These are phyloP conservation scores for Myxozyma sirexii DNA, from an alignment of 805 yeast species.

Conservation along the genomic window DNA sequence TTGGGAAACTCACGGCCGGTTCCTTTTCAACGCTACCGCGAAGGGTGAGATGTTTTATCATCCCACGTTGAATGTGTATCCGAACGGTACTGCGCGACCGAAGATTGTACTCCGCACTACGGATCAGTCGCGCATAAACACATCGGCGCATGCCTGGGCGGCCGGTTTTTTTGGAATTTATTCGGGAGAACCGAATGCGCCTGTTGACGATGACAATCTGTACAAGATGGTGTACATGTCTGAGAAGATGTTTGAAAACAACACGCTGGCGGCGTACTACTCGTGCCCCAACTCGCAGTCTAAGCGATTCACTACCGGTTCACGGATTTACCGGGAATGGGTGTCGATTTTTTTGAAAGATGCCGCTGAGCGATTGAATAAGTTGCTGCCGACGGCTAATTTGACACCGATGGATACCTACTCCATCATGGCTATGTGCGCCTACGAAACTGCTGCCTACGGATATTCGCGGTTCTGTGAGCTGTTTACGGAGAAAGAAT, in stretches of 20 bases:
- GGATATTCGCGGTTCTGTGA: slow-evolving; percentile 71
- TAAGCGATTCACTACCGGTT: slow-evolving; percentile 38
- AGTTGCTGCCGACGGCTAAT: slow-evolving; percentile 52
- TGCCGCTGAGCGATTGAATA: slow-evolving; percentile 62
- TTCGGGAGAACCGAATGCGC: slow-evolving; percentile 41
- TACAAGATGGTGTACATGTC: slow-evolving; percentile 43
- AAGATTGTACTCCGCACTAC: slow-evolving; percentile 46
- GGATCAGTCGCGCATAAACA: slow-evolving; percentile 45
- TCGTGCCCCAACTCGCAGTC: slow-evolving; percentile 45
- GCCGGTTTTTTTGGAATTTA: slow-evolving; percentile 49
- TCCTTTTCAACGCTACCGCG: slow-evolving; percentile 41
- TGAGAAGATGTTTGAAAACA: slow-evolving; percentile 42
- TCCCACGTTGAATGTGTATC: slow-evolving; percentile 39
- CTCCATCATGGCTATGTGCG: slow-evolving; percentile 64
- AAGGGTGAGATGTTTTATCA: slow-evolving; percentile 39
- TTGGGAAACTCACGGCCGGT: slow-evolving; percentile 48
- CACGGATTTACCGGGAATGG: slow-evolving; percentile 41
- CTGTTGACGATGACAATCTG: slow-evolving; percentile 37
- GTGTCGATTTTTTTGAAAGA: slow-evolving; percentile 50
- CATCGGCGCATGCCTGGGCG: slow-evolving; percentile 49
- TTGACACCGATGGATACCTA: slow-evolving; percentile 57
- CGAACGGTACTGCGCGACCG: slow-evolving; percentile 42
- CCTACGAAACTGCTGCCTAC: slow-evolving; percentile 69
- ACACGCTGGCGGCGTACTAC: slow-evolving; percentile 46
- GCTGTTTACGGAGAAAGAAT: slow-evolving; percentile 68